Evolutionary conservation across 1,284 basidiomycete species (phyloP), one percentile per base, ranked within the genome.

Genomic region (Kwoniella shivajii): DNA sequence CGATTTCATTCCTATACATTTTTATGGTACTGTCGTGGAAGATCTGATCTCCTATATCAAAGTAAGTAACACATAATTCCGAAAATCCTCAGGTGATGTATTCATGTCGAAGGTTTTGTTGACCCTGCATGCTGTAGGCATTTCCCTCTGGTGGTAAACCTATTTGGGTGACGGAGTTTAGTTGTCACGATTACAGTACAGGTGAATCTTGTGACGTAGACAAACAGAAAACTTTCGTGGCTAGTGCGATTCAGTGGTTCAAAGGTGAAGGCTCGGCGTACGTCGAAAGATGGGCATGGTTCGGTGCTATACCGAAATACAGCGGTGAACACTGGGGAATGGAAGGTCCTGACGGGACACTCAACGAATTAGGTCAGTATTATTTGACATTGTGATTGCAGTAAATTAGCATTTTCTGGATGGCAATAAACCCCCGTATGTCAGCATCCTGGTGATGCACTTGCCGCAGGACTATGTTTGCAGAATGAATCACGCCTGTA

Each of bases 1-100:
- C 59, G 72, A 72, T 49, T 72, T 74, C 47, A 54, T 72, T 24
- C 64, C 72, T 1, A 63, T 71, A 30, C 72, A 74, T 41, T 74
- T 65, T 45, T 74, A 74, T 55, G 72, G 72, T 34, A 56, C 56
- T 29, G 56, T 61, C 44, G 67, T 64, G 6, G 41, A 63, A 30
- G 69, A 67, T 37, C 45, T 72, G 24, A 66, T 69, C 55, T 45
- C 52, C 22, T 70, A 73, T 33, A 57, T 65, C 50, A 57, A 67
- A 47, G 62, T 60, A 36, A 46, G 59, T 60, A 11, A 9, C n/a
- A 1, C 33, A 9, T 5, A 27, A 27, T 31, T 5, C 29, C 37
- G 29, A 24, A 42, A 58, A 50, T 20, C 45, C 30, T 39, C 37
- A 9, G 20, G 14, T 27, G 27, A 14, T 41, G 24, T 34, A 39